phyloP scores from a whole-genome alignment of 129 eudicot genomes.

The Oenanthe sinensis region DNA sequence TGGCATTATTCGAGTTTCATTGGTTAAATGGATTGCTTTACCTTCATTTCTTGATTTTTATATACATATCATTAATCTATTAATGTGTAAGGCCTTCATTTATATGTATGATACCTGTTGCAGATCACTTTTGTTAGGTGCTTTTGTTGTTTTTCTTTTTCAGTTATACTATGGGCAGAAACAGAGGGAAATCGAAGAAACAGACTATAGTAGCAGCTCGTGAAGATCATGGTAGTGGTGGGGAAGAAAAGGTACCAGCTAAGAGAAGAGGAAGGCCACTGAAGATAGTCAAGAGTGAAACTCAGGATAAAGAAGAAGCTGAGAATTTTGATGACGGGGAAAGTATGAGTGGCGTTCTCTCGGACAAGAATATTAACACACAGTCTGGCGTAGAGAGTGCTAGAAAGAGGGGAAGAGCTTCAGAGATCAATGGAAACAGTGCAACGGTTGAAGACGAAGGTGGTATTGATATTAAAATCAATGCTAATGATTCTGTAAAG shows the following conservation, averaged over 20 bases:
- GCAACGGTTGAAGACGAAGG: constrained; percentile 39
- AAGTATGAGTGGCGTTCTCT: constrained; percentile 15
- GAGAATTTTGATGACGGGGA: constrained; percentile 30
- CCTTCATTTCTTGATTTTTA: background rate
- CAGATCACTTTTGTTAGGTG: constrained; percentile 28
- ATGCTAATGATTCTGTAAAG: constrained; percentile 32
- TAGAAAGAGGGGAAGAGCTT: constrained; percentile 53
- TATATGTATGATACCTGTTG: constrained; percentile 11
- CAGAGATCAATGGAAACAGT: constrained; percentile 34
- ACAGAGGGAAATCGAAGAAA: constrained; percentile 67
- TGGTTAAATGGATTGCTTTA: too few species aligned
- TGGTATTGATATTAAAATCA: constrained; percentile 23
- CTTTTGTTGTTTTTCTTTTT: constrained; percentile 8
- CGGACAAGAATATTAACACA: constrained; percentile 19
- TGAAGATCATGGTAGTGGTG: constrained; percentile 60
- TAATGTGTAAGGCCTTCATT: background rate
- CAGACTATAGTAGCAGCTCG: constrained; percentile 29
- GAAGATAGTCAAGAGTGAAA: constrained; percentile 57
- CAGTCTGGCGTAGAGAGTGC: constrained; percentile 33
- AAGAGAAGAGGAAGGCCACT: constrained; percentile 92
- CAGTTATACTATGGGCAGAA: constrained; percentile 61
- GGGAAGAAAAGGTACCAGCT: constrained; percentile 60
- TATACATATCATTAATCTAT: background rate
- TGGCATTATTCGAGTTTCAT: too few species aligned
- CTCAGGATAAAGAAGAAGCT: constrained; percentile 39